phyloP scores from a whole-genome alignment of 805 yeast species.

The Saccharomyces mikatae region DNA sequence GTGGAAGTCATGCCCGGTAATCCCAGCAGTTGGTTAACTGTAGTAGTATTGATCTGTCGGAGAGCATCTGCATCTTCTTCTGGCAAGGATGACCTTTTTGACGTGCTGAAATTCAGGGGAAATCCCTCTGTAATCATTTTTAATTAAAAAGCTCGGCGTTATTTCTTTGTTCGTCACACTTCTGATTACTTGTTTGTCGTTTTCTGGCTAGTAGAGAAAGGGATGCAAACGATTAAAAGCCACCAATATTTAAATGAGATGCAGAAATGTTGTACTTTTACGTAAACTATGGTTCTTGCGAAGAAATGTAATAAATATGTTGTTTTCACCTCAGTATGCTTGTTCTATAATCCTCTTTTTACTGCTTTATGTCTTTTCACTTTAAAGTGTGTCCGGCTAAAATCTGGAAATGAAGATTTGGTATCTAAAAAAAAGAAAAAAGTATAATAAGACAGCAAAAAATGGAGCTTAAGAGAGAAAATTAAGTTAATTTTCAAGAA shows the following conservation, averaged over 20 bases:
- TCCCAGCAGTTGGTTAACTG: conserved; percentile 26
- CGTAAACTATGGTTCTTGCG: background rate
- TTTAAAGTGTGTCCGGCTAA: background rate
- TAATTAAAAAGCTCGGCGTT: background rate
- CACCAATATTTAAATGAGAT: background rate
- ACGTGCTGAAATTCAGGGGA: background rate
- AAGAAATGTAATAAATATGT: background rate
- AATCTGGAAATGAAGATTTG: background rate
- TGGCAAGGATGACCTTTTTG: background rate
- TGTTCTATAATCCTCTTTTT: background rate
- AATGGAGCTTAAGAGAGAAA: background rate
- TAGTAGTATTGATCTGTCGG: conserved; percentile 19
- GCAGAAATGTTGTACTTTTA: background rate
- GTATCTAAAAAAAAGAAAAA: background rate
- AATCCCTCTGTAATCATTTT: background rate
- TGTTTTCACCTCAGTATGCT: background rate
- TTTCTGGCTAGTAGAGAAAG: background rate
- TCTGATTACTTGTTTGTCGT: background rate
- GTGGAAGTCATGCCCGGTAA: conserved; percentile 30
- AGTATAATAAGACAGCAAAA: background rate
- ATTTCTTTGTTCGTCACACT: background rate
- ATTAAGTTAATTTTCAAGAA: background rate
- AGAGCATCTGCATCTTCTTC: background rate
- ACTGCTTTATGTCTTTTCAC: background rate
- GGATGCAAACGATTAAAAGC: background rate